A percentile compares a stretch with the other conserved stretches of the same genome.
Evolutionary conservation across 371 early-diverging fungal genomes (phyloP).

Genomic region (Rhizomucor miehei): DNA sequence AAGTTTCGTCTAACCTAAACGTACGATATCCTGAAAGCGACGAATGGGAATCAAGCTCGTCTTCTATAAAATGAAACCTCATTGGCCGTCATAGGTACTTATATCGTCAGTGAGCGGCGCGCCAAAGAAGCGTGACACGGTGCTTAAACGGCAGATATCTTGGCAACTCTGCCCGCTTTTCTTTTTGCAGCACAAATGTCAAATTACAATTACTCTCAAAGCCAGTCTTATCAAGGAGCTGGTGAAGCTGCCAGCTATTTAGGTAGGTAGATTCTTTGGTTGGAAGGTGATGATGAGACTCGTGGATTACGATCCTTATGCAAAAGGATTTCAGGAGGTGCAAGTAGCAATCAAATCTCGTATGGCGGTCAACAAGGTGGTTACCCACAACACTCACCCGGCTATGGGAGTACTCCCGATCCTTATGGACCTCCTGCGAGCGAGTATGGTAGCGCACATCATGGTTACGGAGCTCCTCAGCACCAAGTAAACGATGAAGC

Average conservation of each 20-base stretch:
- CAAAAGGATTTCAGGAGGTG: not conserved
- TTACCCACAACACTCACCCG: not conserved
- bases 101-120: too few relatives aligned
- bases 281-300: not conserved
- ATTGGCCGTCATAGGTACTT: too few relatives aligned
- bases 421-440: conserved; percentile 4
- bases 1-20: too few relatives aligned
- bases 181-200: conserved; percentile 3
- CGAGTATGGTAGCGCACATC: conserved; percentile 8
- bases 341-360: conserved; percentile 2
- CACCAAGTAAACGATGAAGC: conserved; percentile 8
- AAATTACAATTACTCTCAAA: conserved; percentile 5
- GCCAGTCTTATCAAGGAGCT: conserved; percentile 14
- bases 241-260: conserved; percentile 36
- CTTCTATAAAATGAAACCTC: too few relatives aligned
- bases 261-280: conserved; percentile 6
- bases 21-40: too few relatives aligned
- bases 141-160: not conserved
- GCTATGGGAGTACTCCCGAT: not conserved
- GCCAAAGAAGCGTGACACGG: too few relatives aligned
- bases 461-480: conserved; percentile 6
- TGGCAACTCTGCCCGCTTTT: not conserved
- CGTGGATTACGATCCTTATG: too few relatives aligned
- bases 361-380: not conserved
- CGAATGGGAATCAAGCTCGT: too few relatives aligned